Evolutionary conservation across 2,329 filamentous ascomycete species (phyloP), one percentile per base, ranked within the genome.

Genomic region (Stenocarpella maydis): DNA sequence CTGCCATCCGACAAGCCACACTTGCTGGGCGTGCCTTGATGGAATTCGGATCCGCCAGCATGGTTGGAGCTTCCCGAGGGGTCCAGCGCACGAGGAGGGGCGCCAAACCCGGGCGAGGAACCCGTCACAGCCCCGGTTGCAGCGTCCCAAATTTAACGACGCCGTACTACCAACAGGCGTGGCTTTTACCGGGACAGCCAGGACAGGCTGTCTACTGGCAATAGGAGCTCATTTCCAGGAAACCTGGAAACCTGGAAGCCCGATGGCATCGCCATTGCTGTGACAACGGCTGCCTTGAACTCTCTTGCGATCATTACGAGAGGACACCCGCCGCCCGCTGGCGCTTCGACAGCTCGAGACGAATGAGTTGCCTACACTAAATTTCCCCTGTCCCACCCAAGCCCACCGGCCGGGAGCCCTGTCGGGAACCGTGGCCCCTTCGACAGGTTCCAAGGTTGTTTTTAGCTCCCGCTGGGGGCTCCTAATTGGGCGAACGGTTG

Each of bases 381-480:
- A 71, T 69, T 69, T 69, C 66, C 67, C 67, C 67, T 69, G 69
- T 71, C 53, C 69, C 69, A 71, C 69, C 31, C n/a, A 63, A 63
- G 39, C 43, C 43, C 55, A 60, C 55, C 24, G 24, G 39, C 55
- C 55, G 55, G 49, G 41, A 52, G 52, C 31, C 65, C 28, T 58
- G 52, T 67, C 41, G 65, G 52, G 52, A 41, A 67, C 63, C 65
- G 73, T 75, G 73, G 72, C 70, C 67, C 68, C 70, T 67, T 70
- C 69, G 67, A 70, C 72, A 71, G 69, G 64, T 72, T 49, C 43
- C 50, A 43, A 65, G 68, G 45, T 70, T 73, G 73, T 72, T 74
- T 76, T 75, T 75, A 76, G 75, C 63, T 76, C 75, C 75, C 76
- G 75, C 54, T 39, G 67, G 68, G 58, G 47, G 68, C 9, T 65